Conservation (phyloP, 2,329 filamentous ascomycete species). For the Pyrenophora graminea region DNA sequence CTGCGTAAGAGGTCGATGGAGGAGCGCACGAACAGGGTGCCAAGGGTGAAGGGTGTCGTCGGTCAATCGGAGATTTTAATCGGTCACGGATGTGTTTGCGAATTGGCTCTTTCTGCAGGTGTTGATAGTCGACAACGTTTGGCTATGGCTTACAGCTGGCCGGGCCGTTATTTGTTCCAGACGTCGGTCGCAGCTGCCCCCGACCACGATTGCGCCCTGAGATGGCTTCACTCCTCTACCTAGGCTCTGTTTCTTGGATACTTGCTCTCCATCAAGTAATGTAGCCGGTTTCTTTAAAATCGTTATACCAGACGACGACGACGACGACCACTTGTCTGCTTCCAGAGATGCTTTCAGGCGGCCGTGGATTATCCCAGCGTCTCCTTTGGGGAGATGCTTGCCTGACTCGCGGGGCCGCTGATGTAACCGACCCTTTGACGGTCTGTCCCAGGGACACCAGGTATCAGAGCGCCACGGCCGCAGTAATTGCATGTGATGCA, state of each 20-base stretch:
- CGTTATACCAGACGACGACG: too few species aligned
- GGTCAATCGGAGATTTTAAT: background rate
- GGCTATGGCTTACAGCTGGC: constrained; percentile 26
- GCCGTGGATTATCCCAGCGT: too few species aligned
- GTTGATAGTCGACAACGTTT: constrained; percentile 24
- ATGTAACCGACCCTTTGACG: constrained; percentile 9
- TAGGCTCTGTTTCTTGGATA: too few species aligned
- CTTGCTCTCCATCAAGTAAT: too few species aligned
- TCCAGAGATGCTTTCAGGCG: too few species aligned
- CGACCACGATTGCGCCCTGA: background rate
- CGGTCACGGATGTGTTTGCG: constrained; percentile 1
- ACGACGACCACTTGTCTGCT: too few species aligned
- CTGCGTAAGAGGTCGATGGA: constrained; percentile 20
- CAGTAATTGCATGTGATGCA: background rate
- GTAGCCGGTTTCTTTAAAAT: too few species aligned
- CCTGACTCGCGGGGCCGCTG: constrained; percentile 23
- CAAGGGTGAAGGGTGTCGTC: background rate
- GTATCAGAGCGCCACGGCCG: background rate
- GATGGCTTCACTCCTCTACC: too few species aligned
- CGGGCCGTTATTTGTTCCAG: constrained; percentile 28
- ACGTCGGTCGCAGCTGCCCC: constrained; percentile 18
- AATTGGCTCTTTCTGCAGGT: constrained; percentile 12
- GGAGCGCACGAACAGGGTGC: constrained; percentile 7
- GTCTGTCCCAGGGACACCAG: background rate
- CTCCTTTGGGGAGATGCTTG: background rate